Evolutionary conservation across 2,329 filamentous ascomycete genomes (phyloP), one percentile per base, ranked within the genome.

Genomic region (Diaporthe vaccinii): DNA sequence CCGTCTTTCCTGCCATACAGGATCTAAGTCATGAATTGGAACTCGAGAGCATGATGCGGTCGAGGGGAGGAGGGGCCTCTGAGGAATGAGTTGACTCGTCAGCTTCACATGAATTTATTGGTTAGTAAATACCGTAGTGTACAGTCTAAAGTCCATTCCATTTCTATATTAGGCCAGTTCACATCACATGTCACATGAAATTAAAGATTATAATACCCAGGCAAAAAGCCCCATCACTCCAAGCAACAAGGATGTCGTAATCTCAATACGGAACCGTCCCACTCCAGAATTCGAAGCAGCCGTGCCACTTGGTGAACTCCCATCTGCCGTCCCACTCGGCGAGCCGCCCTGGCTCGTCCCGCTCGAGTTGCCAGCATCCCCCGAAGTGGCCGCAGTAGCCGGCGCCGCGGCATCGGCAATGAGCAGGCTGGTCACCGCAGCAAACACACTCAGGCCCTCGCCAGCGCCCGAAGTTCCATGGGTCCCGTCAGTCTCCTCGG

Each of bases 281-380:
- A 81, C 86, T 1, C 65, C 65, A 41, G 65, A 55, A n/a, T n/a
- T 34, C 10, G 62, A 68, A 39, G 46, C 46, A 20, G 80, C 81
- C 0, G 86, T 88, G n/a, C 86, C 86, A 0, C 85, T 85, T 2
- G 85, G 82, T 0, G 82, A 80, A 46, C 87, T 80, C 0, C 86
- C 86, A 76, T 78, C 81, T 5, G 85, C 86, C 0, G 84, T 90
- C 53, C 90, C 91, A n/a, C 89, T 89, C 1, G 86, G 88, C 0
- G 68, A 74, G 20, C 86, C 87, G 0, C 87, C 89, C 1, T 87
- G 85, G 0, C 88, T 85, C 0, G 68, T 57, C 20, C 77, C n/a
- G 46, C 31, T 53, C 12, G 65, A 55, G 14, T 68, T 68, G 41
- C 76, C 28, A 39, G 46, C 31, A n/a, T 25, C 34, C 1, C 46